Percentiles rank a stretch among this genome's conserved stretches.
phyloP scores from a whole-genome alignment of 139 green algal genomes.

The Gonium pectorale region DNA sequence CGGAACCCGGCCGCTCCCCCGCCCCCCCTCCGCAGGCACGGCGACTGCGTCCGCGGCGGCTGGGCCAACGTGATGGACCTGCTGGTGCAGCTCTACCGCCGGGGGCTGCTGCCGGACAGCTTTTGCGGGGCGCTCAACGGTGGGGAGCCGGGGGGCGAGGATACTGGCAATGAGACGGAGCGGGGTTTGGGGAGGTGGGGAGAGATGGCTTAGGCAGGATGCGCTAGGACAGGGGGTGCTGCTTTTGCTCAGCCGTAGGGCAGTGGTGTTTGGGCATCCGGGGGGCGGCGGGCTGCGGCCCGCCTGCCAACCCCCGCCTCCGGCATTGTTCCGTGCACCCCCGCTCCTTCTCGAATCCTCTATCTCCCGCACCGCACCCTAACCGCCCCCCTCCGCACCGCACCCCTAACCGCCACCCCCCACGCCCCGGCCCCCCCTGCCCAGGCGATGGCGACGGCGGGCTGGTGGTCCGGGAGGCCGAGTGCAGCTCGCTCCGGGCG shows the following conservation, averaged over 20 bases:
- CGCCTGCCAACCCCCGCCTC: no score
- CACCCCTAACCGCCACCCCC: neutral
- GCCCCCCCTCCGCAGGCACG: conserved; percentile 66
- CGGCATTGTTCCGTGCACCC: no score
- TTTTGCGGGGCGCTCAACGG: conserved; percentile 57
- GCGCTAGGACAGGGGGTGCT: no score
- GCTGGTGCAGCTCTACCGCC: conserved; percentile 84
- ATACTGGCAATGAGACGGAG: no score
- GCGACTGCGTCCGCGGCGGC: conserved; percentile 83
- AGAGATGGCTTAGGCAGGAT: no score
- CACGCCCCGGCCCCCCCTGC: neutral
- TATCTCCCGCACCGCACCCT: no score
- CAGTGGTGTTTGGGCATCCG: no score
- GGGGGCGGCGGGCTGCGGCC: no score
- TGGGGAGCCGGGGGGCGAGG: neutral
- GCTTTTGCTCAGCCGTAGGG: no score
- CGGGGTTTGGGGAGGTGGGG: no score
- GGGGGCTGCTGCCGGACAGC: conserved; percentile 70
- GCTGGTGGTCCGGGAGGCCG: conserved; percentile 58
- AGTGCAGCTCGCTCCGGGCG: conserved; percentile 48
- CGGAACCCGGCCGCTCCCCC: neutral
- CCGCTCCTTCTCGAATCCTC: no score
- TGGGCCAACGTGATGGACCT: conserved; percentile 92
- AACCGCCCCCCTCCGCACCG: no score
- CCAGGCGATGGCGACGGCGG: conserved; percentile 37